phyloP scores from a whole-genome alignment of 257 asterid species.

The Solanum peruvianum region DNA sequence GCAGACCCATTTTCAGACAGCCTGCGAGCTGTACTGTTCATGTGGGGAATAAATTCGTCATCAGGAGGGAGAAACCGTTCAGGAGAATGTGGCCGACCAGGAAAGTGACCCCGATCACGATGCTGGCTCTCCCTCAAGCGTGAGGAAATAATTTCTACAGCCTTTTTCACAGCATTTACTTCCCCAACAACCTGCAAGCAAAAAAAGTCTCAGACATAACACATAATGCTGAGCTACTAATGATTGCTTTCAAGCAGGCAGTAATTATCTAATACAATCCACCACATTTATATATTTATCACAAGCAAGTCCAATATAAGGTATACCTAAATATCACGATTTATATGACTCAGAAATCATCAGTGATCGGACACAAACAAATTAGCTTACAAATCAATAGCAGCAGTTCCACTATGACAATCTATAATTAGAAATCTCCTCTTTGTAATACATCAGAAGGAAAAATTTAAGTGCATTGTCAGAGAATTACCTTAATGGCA shows the following conservation, averaged over 20 bases:
- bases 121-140: conserved; percentile 93
- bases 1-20: conserved; percentile 45
- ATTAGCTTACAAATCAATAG: background rate
- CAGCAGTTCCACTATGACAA: background rate
- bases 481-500: background rate
- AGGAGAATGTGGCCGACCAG: conserved; percentile 49
- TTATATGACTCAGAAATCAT: background rate
- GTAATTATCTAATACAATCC: background rate
- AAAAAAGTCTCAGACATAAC: background rate
- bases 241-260: background rate
- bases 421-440: background rate
- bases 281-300: background rate
- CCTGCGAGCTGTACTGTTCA: conserved; percentile 27
- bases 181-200: conserved; percentile 74
- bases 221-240: background rate
- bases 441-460: background rate
- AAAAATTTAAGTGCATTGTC: background rate
- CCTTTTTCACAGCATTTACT: conserved; percentile 59
- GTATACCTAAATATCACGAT: background rate
- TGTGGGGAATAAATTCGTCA: conserved; percentile 40
- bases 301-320: background rate
- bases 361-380: background rate
- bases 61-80: conserved; percentile 46
- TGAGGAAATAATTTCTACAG: conserved; percentile 56
- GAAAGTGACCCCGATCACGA: conserved; percentile 64